These are phyloP conservation scores for Fragaria iinumae DNA, from an alignment of 306 rosid species.

Conservation along the genomic window DNA sequence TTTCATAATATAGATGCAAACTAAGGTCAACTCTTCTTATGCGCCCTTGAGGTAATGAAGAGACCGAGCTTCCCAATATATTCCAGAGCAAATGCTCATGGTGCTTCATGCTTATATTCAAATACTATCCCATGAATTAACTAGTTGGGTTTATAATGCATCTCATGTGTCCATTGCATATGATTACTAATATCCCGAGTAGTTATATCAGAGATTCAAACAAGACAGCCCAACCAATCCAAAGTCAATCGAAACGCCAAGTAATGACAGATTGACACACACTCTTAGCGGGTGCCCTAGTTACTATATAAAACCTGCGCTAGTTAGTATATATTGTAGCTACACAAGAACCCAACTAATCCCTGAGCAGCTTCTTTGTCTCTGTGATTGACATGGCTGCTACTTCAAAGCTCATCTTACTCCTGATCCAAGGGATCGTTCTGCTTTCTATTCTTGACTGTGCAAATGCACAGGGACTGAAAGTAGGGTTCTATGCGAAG, in stretches of 20 bases:
- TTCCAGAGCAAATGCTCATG: not conserved
- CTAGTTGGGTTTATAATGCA: not conserved
- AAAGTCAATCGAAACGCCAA: not conserved
- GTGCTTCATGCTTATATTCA: not conserved
- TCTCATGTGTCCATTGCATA: not conserved
- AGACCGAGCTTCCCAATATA: not conserved
- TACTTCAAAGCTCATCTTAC: slow-evolving; percentile 14
- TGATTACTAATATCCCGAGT: not conserved
- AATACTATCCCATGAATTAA: not conserved
- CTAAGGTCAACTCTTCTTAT: slow-evolving; percentile 1
- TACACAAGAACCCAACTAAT: not conserved
- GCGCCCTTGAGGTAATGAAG: not conserved
- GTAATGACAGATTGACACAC: slow-evolving; percentile 4
- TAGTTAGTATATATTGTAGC: not conserved
- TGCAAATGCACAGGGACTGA: slow-evolving; percentile 26
- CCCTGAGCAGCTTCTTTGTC: not conserved
- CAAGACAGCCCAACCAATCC: not conserved
- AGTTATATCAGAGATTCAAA: not conserved
- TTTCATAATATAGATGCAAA: too few species aligned
- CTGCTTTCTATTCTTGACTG: not conserved
- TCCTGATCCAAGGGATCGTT: slow-evolving; percentile 9
- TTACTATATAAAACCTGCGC: not conserved
- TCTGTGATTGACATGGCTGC: slow-evolving; percentile 19
- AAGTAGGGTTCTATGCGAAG: slow-evolving; percentile 27
- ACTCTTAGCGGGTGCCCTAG: not conserved